Conservation (phyloP, 2,329 filamentous ascomycete species). For the Diplodia sapinea region DNA sequence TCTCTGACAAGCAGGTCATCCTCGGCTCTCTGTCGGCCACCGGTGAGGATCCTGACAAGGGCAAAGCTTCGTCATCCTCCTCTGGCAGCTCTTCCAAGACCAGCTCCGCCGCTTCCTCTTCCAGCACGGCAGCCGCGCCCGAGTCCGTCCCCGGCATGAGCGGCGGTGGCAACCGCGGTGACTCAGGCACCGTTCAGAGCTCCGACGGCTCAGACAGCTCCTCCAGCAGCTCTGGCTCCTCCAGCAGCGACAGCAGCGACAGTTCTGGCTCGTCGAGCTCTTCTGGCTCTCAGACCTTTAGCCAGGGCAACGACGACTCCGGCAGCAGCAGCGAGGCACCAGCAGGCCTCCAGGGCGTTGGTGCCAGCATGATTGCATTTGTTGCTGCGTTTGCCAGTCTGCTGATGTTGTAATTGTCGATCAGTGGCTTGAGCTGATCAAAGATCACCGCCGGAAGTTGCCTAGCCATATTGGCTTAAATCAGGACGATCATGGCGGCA, state of each 20-base stretch:
- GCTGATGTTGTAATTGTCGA: conserved; percentile 37
- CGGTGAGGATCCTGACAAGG: conserved; percentile 60
- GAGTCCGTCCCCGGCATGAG: conserved; percentile 63
- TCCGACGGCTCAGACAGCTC: conserved; percentile 32
- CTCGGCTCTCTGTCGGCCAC: conserved; percentile 82
- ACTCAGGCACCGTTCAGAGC: conserved; percentile 30
- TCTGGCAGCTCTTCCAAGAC: conserved; percentile 37
- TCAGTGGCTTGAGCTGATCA: background rate
- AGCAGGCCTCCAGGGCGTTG: conserved; percentile 35
- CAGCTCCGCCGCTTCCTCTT: conserved; percentile 32
- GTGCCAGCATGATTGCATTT: conserved; percentile 44
- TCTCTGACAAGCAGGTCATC: conserved; percentile 75
- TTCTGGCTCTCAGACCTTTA: conserved; percentile 34
- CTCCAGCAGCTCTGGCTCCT: conserved; percentile 35
- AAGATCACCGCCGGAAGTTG: too few relatives aligned
- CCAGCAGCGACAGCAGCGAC: conserved; percentile 35
- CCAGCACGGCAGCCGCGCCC: conserved; percentile 34
- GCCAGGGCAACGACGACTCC: conserved; percentile 32
- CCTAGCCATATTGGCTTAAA: background rate
- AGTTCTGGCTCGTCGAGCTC: conserved; percentile 35
- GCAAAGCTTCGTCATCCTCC: conserved; percentile 38
- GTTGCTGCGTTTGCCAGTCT: conserved; percentile 43
- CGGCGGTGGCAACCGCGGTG: conserved; percentile 55
- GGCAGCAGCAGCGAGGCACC: conserved; percentile 40
- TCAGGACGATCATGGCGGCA: background rate